Evolutionary conservation across 2,329 filamentous ascomycete species (phyloP).

Genomic region (Penicillium sp.): DNA sequence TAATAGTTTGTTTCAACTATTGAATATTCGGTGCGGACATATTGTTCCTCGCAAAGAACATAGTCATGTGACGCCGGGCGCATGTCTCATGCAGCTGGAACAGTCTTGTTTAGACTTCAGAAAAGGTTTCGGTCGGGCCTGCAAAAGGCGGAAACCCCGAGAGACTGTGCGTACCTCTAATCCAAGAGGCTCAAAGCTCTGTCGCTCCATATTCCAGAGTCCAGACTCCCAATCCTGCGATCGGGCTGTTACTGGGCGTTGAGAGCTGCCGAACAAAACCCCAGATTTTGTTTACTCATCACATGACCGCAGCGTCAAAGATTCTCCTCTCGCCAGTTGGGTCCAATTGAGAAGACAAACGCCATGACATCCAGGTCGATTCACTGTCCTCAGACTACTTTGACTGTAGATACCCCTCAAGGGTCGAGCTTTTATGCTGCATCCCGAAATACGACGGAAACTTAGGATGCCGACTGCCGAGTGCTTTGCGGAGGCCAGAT

Average conservation of each 20-base stretch:
- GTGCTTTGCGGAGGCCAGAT: neutral
- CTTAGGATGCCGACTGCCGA: slow-evolving; percentile 12
- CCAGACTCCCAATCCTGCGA: neutral
- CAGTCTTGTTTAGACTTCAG: neutral
- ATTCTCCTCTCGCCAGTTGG: neutral
- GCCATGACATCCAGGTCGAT: neutral
- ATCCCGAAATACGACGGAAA: neutral
- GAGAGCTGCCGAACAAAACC: neutral
- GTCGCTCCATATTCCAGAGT: neutral
- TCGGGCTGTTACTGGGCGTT: neutral
- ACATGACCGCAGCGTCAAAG: neutral
- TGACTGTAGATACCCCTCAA: neutral
- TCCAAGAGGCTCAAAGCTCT: neutral
- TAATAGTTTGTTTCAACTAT: neutral
- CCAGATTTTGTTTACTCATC: neutral
- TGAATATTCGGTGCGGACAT: no score
- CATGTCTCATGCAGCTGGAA: neutral
- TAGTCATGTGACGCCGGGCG: neutral
- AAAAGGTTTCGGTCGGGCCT: neutral
- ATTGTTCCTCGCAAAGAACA: neutral
- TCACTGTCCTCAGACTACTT: neutral
- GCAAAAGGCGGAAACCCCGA: neutral
- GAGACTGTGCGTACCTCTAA: neutral
- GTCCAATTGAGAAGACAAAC: neutral
- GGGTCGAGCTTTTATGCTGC: neutral